Conservation (phyloP, 495 filamentous ascomycete genomes). For the Podospora didyma region DNA sequence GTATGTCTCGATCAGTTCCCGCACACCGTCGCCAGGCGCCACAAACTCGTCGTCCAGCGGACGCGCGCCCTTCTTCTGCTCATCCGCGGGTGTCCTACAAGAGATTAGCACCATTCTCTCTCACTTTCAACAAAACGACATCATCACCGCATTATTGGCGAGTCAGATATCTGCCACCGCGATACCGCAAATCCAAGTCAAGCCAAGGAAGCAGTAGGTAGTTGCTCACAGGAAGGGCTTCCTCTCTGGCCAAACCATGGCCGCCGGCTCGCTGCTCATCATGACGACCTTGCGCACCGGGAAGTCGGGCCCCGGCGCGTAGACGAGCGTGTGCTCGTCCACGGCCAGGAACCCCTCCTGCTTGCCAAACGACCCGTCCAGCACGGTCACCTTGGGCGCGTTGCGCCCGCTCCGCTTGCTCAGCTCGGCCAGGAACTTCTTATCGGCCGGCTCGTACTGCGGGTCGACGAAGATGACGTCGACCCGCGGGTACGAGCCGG, state of each 20-base stretch:
- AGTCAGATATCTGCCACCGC: too few relatives aligned
- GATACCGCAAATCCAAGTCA: too few relatives aligned
- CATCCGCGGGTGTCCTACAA: too few relatives aligned
- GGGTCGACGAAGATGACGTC: background rate
- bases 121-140: too few relatives aligned
- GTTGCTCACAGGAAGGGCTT: too few relatives aligned
- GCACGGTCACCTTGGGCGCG: background rate
- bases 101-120: too few relatives aligned
- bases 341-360: background rate
- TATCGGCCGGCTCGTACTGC: background rate
- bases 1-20: too few relatives aligned
- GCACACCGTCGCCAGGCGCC: too few relatives aligned
- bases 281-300: background rate
- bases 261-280: background rate
- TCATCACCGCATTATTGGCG: too few relatives aligned
- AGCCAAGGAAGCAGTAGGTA: too few relatives aligned
- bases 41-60: too few relatives aligned
- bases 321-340: background rate
- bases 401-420: background rate
- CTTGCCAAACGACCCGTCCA: background rate
- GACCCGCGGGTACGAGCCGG: background rate
- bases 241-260: background rate
- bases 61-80: too few relatives aligned
- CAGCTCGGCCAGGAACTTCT: background rate
- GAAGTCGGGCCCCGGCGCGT: background rate